Percentiles rank a stretch among this genome's conserved stretches.
These are phyloP conservation scores for Rubia balearica DNA, from an alignment of 305 asterid genomes.

Conservation along the genomic window DNA sequence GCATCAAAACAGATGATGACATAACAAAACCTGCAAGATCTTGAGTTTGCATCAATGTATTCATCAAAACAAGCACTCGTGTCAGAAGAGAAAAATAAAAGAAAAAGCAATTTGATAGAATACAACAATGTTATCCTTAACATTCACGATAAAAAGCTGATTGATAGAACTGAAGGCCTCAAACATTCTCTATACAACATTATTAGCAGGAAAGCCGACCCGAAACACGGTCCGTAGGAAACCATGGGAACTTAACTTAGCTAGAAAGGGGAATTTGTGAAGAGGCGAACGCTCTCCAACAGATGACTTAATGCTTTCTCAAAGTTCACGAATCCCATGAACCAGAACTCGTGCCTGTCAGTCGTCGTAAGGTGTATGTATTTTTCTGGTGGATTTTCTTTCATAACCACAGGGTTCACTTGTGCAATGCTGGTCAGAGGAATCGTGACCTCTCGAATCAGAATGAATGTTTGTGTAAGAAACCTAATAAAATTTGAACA, in stretches of 20 bases:
- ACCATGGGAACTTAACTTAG: background rate
- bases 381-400: conserved; percentile 47
- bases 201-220: background rate
- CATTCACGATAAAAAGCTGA: no score
- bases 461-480: background rate
- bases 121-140: background rate
- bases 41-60: background rate
- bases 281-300: conserved; percentile 31
- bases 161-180: background rate
- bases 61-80: background rate
- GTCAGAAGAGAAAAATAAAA: background rate
- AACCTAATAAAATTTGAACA: no score
- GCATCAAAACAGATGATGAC: no score
- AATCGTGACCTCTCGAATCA: conserved; percentile 39
- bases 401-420: conserved; percentile 48
- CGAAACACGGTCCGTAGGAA: background rate
- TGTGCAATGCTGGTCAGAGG: conserved; percentile 44
- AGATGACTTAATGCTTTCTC: conserved; percentile 70
- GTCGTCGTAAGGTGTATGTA: conserved; percentile 47
- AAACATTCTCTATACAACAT: conserved; percentile 6
- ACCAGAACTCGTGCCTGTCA: conserved; percentile 79
- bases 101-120: background rate
- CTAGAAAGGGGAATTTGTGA: conserved; percentile 17
- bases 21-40: no score
- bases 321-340: conserved; percentile 69